These are phyloP conservation scores for Calocybe gangraenosa DNA, from an alignment of 768 basidiomycete genomes.

Conservation along the genomic window DNA sequence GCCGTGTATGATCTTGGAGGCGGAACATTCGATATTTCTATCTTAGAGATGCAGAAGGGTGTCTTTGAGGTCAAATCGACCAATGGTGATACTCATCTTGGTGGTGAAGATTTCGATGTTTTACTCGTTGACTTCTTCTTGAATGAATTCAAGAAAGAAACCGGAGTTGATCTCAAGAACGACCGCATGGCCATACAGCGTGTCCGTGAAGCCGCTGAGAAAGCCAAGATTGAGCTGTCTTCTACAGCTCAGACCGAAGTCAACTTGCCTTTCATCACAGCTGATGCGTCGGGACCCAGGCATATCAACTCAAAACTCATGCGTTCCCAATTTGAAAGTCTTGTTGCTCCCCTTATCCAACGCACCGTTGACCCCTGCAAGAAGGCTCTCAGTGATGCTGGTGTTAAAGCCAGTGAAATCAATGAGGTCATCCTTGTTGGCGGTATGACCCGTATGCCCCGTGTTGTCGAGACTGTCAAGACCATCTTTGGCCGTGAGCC, in stretches of 20 bases:
- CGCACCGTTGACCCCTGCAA: constrained; percentile 95
- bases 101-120: constrained; percentile 95
- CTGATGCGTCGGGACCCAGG: constrained; percentile 91
- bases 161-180: constrained; percentile 70
- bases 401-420: constrained; percentile 88
- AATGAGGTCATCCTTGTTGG: constrained; percentile 98
- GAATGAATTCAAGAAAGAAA: constrained; percentile 92
- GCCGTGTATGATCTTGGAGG: constrained; percentile 99
- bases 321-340: constrained; percentile 85
- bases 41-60: constrained; percentile 99
- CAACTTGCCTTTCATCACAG: constrained; percentile 97
- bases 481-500: constrained; percentile 92
- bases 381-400: constrained; percentile 93
- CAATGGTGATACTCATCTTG: constrained; percentile 98
- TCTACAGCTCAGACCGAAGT: constrained; percentile 94
- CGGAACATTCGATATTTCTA: constrained; percentile 99
- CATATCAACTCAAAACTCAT: constrained; percentile 93
- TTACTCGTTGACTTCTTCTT: constrained; percentile 82
- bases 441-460: constrained; percentile 98
- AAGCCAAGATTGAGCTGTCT: constrained; percentile 98
- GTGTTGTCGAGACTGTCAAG: constrained; percentile 93
- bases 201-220: constrained; percentile 98
- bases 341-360: constrained; percentile 79
- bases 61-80: constrained; percentile 99
- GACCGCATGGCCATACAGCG: constrained; percentile 98